Conservation (phyloP, 225 moss, liverwort and hornwort species). For the Physcomitrium patens region DNA sequence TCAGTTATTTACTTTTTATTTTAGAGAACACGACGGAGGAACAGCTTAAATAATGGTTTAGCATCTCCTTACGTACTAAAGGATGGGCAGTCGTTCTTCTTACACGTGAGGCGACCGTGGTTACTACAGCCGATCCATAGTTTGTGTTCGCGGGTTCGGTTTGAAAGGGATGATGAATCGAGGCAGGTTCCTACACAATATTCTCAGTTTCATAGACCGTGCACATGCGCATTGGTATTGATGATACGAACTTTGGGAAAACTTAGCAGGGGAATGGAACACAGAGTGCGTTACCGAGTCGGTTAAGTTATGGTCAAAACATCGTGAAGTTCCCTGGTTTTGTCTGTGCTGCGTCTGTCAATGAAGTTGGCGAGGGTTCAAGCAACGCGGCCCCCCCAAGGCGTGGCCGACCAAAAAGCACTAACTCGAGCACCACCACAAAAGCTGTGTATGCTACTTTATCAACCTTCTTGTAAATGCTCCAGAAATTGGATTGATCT, state of each 20-base stretch:
- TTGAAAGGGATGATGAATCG: no score
- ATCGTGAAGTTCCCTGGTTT: slow-evolving; percentile 33
- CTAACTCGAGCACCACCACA: slow-evolving; percentile 34
- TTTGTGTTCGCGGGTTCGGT: no score
- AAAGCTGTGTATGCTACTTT: slow-evolving; percentile 38
- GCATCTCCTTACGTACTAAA: no score
- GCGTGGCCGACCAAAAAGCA: slow-evolving; percentile 35
- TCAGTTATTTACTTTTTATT: no score
- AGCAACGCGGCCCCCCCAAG: slow-evolving; percentile 27
- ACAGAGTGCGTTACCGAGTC: slow-evolving; percentile 29
- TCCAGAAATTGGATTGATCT: no score
- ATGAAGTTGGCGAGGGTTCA: slow-evolving; percentile 19
- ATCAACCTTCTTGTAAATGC: not conserved
- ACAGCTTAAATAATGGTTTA: no score
- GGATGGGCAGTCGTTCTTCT: no score
- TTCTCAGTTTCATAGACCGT: not conserved
- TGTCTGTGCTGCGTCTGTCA: slow-evolving; percentile 20
- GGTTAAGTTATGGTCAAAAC: slow-evolving; percentile 35
- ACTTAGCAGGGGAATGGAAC: slow-evolving; percentile 15
- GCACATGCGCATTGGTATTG: not conserved
- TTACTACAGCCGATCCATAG: no score
- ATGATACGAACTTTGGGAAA: not conserved
- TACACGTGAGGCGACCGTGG: no score
- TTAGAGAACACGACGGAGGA: no score
- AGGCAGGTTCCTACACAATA: not conserved